Evolutionary conservation across 768 basidiomycete species (phyloP), one percentile per base, ranked within the genome.

Genomic region (Wakefieldia striispora): DNA sequence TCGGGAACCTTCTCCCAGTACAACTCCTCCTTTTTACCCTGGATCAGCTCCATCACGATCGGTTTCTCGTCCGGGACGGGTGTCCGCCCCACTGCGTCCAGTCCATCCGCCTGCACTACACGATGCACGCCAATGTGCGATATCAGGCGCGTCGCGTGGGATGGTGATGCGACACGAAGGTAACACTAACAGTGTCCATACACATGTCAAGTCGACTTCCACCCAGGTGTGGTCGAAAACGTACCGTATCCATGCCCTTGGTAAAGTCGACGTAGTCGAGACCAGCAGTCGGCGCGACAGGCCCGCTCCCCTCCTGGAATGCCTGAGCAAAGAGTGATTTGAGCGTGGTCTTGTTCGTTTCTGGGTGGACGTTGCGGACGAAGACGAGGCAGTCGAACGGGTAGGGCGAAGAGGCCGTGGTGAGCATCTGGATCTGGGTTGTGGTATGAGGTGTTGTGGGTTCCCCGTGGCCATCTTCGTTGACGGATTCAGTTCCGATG

Each of bases 1-100:
- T 84, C 81, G 0, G 90, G 90, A 0, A 91, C 82, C 51, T 84
- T 84, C 47, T 82, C 77, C 90, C 89, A 91, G 58, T 91, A 91
- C 33, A 91, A 46, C 49, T 77, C 79, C 56, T 90, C 89, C 49
- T 76, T 73, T 63, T 70, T 80, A 3, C 86, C 89, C 3, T 66
- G 60, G 0, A 91, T 80, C 14, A 82, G 38, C 59, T 89, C 88
- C 37, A 79, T 58, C 16, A 45, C 20, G 13, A 89, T 73, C 0
- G 67, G 38, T 45, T 59, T 66, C 4, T 56, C 55, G 1, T 53
- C 43, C 10, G 52, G 20, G 6, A 43, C n/a, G n/a, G 56, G 49
- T 11, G 27, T 41, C 19, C 57, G 57, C 4, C 84, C 83, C 1
- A 44, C 54, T n/a, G 72, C 74, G 51, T 89, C 89, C 27, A 88